Conservation (phyloP, 805 yeast species). For the Barnettozyma populi region DNA sequence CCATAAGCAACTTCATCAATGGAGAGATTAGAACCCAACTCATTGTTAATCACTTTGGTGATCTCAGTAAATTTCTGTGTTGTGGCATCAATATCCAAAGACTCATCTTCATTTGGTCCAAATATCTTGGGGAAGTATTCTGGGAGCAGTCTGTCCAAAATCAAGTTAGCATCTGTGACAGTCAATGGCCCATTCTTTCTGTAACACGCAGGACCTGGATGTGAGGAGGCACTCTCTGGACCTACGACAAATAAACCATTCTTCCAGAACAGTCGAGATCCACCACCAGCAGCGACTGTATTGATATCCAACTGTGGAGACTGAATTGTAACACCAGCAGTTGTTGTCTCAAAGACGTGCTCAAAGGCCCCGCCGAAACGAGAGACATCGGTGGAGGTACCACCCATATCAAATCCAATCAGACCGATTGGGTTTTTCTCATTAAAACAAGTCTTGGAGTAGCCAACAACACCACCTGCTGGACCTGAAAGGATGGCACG, state of each 20-base stretch:
- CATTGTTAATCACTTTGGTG: slow-evolving; percentile 49
- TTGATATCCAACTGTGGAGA: slow-evolving; percentile 80
- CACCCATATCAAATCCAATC: slow-evolving; percentile 88
- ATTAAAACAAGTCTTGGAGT: slow-evolving; percentile 73
- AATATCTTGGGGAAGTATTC: slow-evolving; percentile 76
- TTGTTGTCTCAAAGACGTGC: slow-evolving; percentile 76
- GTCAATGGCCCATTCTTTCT: slow-evolving; percentile 81
- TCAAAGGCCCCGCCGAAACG: slow-evolving; percentile 68
- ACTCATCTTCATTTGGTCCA: slow-evolving; percentile 73
- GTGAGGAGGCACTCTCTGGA: slow-evolving; percentile 82
- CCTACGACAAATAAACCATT: slow-evolving; percentile 78
- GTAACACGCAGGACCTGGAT: slow-evolving; percentile 88
- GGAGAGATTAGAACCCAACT: slow-evolving; percentile 35
- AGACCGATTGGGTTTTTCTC: slow-evolving; percentile 50
- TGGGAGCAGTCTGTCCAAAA: slow-evolving; percentile 66
- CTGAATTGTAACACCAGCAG: slow-evolving; percentile 79
- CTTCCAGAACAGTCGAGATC: slow-evolving; percentile 60
- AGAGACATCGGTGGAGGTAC: slow-evolving; percentile 83
- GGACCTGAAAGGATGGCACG: slow-evolving; percentile 92
- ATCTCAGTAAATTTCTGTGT: slow-evolving; percentile 45
- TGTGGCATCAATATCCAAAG: slow-evolving; percentile 55
- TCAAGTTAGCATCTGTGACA: slow-evolving; percentile 78
- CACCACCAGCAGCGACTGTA: slow-evolving; percentile 86
- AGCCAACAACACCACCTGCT: slow-evolving; percentile 97
- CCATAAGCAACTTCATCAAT: slow-evolving; percentile 75